Base-by-base conservation (phyloP, 208 protist genomes). In the Wallacemonas rigidus region DNA sequence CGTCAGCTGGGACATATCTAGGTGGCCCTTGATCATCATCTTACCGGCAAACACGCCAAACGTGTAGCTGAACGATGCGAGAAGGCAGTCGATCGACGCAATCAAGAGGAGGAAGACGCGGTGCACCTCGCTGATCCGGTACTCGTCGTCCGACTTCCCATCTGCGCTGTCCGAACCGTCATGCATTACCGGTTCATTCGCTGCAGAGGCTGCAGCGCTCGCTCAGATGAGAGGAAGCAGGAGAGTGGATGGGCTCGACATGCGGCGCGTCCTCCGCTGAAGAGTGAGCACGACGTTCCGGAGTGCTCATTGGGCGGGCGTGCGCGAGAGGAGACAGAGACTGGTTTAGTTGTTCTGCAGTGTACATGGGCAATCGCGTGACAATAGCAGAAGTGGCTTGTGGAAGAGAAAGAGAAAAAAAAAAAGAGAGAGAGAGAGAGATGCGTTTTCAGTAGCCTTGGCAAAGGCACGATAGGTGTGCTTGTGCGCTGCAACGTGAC, bases 1-100 rank as follows among this genome's bases (percentile, higher is more conserved):
- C 7, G 81, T 79, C 40, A 86, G 56, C 56, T 74, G 54, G 3
- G 69, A 55, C 69, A 74, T 74, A 45, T 74, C 61, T 26, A 57
- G 15, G 26, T n/a, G 41, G 17, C 0, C 45, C 40, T 75, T 44
- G 4, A 41, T 55, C 71, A 57, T 75, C 60, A 69, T 69, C 36
- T 65, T 65, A 41, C n/a, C 26, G 15, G 60, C 60, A 35, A 65
- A 65, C n/a, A 65, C 50, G 60, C 40, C 60, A 41, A 51, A 65
- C 40, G 60, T 65, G 60, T 65, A 65, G 60, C 60, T 65, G 60
- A 65, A 65, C 11, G 60, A 65, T 1, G 60, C 60, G 6, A 65
- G 43, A 38, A 53, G 43, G n/a, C 60, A 65, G 12, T 41, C 60
- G 1, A 65, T 17, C 4, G 60, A 65, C 41, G 60, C 60, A n/a